Evolutionary conservation across 192 early-diverging fungal genomes (phyloP).

Genomic region (Coemansia sp.): DNA sequence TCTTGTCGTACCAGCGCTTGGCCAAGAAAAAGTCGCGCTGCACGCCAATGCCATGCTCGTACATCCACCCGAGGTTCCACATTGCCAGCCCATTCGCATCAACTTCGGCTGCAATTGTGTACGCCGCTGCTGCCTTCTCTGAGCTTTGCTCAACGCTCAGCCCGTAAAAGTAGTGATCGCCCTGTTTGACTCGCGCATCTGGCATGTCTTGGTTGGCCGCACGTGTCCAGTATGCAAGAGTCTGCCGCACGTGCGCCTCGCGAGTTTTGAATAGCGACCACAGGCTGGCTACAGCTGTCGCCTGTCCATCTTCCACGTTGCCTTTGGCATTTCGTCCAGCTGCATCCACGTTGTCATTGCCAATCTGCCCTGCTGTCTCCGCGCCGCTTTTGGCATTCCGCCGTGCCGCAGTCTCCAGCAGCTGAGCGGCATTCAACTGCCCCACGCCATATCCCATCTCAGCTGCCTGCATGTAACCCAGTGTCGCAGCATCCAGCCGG

Average conservation of each 20-base stretch:
- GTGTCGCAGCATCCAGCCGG: constrained; percentile 67
- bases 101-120: constrained; percentile 76
- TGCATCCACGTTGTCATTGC: background rate
- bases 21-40: constrained; percentile 88
- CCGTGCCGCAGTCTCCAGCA: constrained; percentile 64
- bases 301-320: background rate
- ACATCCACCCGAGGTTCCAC: constrained; percentile 97
- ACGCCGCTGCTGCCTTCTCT: constrained; percentile 77
- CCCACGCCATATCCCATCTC: constrained; percentile 87
- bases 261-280: constrained; percentile 15
- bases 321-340: background rate
- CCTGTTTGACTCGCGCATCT: constrained; percentile 88
- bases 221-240: constrained; percentile 88
- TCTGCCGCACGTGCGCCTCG: constrained; percentile 50
- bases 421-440: constrained; percentile 87
- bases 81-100: constrained; percentile 81
- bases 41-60: constrained; percentile 91
- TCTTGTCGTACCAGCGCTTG: constrained; percentile 87
- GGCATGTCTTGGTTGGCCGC: constrained; percentile 91
- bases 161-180: constrained; percentile 90
- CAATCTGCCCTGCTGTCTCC: background rate
- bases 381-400: background rate
- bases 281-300: background rate
- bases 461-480: constrained; percentile 80
- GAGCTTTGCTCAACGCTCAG: constrained; percentile 67